Conservation (phyloP, 192 early-diverging fungal genomes). For the Coemansia sp. region DNA sequence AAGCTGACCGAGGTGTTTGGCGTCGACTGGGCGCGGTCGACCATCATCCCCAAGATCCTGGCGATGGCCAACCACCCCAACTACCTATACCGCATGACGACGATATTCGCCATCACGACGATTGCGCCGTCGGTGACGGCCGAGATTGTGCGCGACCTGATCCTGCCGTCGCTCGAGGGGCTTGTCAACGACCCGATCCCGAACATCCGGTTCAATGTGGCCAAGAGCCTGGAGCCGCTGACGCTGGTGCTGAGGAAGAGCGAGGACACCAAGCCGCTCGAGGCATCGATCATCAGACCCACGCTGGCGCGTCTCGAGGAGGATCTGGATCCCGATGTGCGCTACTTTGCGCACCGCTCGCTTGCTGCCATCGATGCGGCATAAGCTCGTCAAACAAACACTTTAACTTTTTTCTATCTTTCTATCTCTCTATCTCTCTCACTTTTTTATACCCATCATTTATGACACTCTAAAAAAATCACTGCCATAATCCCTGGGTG, state of each 20-base stretch:
- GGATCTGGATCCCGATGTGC: conserved; percentile 91
- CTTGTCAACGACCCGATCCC: conserved; percentile 93
- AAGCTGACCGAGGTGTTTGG: conserved; percentile 99
- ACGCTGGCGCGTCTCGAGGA: conserved; percentile 79
- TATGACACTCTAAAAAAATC: neutral
- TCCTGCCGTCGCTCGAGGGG: conserved; percentile 82
- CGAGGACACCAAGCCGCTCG: conserved; percentile 58
- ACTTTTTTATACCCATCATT: neutral
- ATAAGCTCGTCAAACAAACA: no score
- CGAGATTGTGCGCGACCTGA: conserved; percentile 83
- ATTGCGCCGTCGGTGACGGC: conserved; percentile 83
- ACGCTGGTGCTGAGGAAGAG: conserved; percentile 71
- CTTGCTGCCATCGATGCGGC: conserved; percentile 31
- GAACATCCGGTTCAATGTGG: conserved; percentile 99
- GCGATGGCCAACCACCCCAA: conserved; percentile 87
- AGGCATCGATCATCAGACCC: conserved; percentile 73
- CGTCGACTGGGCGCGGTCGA: conserved; percentile 92
- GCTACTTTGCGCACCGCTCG: conserved; percentile 86
- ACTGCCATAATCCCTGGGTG: no score
- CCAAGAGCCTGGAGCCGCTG: conserved; percentile 88
- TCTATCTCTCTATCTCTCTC: conserved; percentile 5
- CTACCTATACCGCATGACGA: conserved; percentile 98
- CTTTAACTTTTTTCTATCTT: neutral
- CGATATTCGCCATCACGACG: conserved; percentile 92
- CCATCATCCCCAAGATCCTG: conserved; percentile 93